Evolutionary conservation across 139 green algal genomes (phyloP).

Genomic region (Ulvella scutata): DNA sequence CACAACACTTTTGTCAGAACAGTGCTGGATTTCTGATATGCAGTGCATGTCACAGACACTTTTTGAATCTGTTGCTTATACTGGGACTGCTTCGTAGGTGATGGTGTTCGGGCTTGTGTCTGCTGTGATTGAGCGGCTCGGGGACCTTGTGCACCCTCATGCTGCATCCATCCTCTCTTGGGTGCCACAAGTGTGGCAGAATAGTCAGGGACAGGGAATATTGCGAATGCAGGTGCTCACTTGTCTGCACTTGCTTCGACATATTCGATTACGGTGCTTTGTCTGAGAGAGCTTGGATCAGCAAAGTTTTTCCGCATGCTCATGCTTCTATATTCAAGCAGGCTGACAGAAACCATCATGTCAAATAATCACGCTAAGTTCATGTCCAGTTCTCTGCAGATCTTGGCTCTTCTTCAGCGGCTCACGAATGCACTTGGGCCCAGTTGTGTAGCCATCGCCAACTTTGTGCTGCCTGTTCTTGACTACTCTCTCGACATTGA

Average conservation of each 20-base stretch:
- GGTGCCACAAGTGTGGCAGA: slow-evolving; percentile 53
- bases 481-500: slow-evolving; percentile 39
- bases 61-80: too few species aligned
- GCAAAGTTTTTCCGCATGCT: not conserved
- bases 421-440: slow-evolving; percentile 55
- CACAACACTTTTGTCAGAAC: not conserved
- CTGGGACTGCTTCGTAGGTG: not conserved
- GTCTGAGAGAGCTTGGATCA: not conserved
- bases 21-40: not conserved
- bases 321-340: too few species aligned
- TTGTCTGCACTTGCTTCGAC: not conserved
- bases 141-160: slow-evolving; percentile 31
- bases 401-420: slow-evolving; percentile 51
- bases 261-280: not conserved
- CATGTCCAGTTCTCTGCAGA: slow-evolving; percentile 17
- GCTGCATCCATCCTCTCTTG: slow-evolving; percentile 30
- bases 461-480: slow-evolving; percentile 54
- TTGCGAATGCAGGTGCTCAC: slow-evolving; percentile 54
- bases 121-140: slow-evolving; percentile 52
- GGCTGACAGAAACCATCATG: not conserved
- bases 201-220: slow-evolving; percentile 45
- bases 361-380: not conserved
- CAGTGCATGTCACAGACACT: too few species aligned
- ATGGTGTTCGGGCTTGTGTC: slow-evolving; percentile 60
- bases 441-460: slow-evolving; percentile 27